Percentiles rank a stretch among this genome's conserved stretches.
phyloP scores from a whole-genome alignment of 1,139 yeast species.

The Taiozyma sp. region DNA sequence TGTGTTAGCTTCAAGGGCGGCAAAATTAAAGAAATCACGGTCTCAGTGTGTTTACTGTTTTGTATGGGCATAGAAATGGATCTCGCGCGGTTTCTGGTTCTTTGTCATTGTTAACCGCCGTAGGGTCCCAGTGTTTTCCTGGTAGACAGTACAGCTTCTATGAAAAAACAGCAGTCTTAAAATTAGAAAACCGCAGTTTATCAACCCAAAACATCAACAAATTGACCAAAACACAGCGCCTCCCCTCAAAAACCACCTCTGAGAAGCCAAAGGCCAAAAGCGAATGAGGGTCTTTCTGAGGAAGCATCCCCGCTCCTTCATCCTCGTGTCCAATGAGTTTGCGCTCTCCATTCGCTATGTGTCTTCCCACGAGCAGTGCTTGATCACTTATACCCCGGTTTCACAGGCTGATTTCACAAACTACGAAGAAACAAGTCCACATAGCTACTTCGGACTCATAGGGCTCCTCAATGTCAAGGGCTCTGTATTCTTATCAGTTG shows the following conservation, averaged over 20 bases:
- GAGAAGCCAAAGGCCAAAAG: background rate
- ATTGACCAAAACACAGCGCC: no score
- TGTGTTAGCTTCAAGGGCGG: background rate
- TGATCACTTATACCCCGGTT: slow-evolving; percentile 48
- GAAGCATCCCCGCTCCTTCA: slow-evolving; percentile 50
- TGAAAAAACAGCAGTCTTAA: no score
- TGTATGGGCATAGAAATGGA: background rate
- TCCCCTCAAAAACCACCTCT: no score
- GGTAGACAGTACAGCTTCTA: no score
- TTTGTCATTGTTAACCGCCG: background rate
- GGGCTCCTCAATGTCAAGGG: slow-evolving; percentile 57
- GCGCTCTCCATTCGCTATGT: slow-evolving; percentile 40
- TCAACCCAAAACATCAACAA: no score
- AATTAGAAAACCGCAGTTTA: no score
- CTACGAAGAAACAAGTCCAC: slow-evolving; percentile 39
- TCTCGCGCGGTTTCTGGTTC: background rate
- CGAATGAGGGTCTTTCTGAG: slow-evolving; percentile 31
- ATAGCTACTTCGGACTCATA: slow-evolving; percentile 48
- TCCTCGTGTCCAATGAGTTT: slow-evolving; percentile 42
- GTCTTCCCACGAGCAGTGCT: slow-evolving; percentile 26
- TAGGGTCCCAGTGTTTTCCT: no score
- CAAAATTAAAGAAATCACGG: background rate
- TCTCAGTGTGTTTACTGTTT: background rate
- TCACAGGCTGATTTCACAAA: slow-evolving; percentile 34
- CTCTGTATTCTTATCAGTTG: slow-evolving; percentile 51